Conservation (phyloP, 2,329 filamentous ascomycete species). For the Aspergillus pseudotamarii region DNA sequence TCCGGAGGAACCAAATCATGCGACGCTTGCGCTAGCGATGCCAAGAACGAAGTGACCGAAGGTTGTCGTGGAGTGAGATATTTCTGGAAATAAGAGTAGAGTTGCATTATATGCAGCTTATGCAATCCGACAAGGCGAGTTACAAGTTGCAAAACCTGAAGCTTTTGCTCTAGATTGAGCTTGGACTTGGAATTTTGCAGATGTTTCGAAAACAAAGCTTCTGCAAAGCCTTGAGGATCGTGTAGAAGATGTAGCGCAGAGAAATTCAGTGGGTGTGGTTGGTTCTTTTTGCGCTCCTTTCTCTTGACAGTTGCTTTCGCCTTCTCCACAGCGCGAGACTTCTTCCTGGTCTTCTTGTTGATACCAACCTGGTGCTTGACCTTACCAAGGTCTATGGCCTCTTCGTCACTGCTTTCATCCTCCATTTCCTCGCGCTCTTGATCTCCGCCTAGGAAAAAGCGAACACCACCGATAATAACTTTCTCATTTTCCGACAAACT, state of each 20-base stretch:
- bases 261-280: constrained; percentile 89
- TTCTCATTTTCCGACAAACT: constrained; percentile 89
- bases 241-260: constrained; percentile 91
- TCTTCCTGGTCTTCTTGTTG: constrained; percentile 96
- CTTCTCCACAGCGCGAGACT: constrained; percentile 74
- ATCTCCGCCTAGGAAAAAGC: constrained; percentile 95
- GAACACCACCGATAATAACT: constrained; percentile 80
- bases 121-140: constrained; percentile 90
- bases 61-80: constrained; percentile 85
- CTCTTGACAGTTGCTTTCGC: constrained; percentile 81
- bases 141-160: constrained; percentile 87
- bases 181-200: constrained; percentile 84
- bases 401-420: constrained; percentile 83
- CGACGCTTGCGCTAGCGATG: constrained; percentile 86
- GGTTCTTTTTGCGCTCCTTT: constrained; percentile 83
- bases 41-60: constrained; percentile 89
- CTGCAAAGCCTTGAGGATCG: constrained; percentile 91
- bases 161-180: constrained; percentile 82
- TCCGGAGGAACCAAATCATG: constrained; percentile 92
- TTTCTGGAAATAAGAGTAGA: constrained; percentile 97
- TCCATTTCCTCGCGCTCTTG: constrained; percentile 92
- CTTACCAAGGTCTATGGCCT: constrained; percentile 73
- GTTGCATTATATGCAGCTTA: constrained; percentile 82
- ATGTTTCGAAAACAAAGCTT: constrained; percentile 87
- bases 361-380: constrained; percentile 84